A percentile compares a stretch with the other conserved stretches of the same genome.
Evolutionary conservation across 352 stramenopile species (phyloP).

Genomic region (Phytophthora hybrid): DNA sequence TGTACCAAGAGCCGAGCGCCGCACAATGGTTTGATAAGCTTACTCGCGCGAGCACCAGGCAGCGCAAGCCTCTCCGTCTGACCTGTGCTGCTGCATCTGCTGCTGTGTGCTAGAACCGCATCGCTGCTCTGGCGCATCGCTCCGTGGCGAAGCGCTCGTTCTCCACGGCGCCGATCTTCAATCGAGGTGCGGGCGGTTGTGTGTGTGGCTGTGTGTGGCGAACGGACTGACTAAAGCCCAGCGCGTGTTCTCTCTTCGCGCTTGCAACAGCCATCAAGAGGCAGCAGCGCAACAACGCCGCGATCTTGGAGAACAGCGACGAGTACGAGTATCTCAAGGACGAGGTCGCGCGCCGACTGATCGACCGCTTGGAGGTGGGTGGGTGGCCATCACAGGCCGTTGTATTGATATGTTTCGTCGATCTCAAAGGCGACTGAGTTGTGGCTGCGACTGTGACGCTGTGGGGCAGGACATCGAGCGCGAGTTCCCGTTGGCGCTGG

Average conservation of each 20-base stretch:
- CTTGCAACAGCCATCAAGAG: slow-evolving; percentile 69
- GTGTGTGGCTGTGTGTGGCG: not conserved
- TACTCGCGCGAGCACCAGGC: not conserved
- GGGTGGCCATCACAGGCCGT: not conserved
- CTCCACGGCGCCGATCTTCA: slow-evolving; percentile 66
- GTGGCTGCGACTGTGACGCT: not conserved
- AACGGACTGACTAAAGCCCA: not conserved
- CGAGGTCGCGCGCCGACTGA: slow-evolving; percentile 82
- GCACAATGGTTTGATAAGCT: slow-evolving; percentile 19
- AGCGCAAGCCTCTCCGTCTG: not conserved
- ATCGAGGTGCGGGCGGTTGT: slow-evolving; percentile 48
- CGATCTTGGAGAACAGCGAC: slow-evolving; percentile 57
- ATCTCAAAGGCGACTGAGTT: not conserved
- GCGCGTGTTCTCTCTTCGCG: not conserved
- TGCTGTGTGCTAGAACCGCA: slow-evolving; percentile 34
- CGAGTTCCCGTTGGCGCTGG: slow-evolving; percentile 80
- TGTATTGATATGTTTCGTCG: not conserved
- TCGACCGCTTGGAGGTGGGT: slow-evolving; percentile 86
- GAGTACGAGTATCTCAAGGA: slow-evolving; percentile 91
- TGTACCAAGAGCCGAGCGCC: slow-evolving; percentile 23
- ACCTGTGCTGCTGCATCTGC: slow-evolving; percentile 6
- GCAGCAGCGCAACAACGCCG: slow-evolving; percentile 84
- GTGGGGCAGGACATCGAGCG: slow-evolving; percentile 77
- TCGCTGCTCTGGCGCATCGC: slow-evolving; percentile 31
- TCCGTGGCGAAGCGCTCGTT: slow-evolving; percentile 43